These are phyloP conservation scores for Carex arenaria DNA, from an alignment of 202 grass and related monocot species.

Conservation along the genomic window DNA sequence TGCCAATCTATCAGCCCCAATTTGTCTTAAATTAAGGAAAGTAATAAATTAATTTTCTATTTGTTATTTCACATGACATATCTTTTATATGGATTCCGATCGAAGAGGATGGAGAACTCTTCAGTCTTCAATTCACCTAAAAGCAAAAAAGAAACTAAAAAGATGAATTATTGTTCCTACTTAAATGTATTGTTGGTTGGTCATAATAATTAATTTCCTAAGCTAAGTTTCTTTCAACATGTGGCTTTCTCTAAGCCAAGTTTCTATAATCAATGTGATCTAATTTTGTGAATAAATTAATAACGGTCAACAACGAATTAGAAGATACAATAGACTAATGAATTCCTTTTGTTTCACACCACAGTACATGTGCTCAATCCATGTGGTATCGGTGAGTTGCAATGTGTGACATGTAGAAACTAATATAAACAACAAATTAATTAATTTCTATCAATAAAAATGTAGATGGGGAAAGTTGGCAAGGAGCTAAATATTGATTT, in stretches of 20 bases:
- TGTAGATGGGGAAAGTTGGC: conserved; percentile 60
- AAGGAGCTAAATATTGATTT: conserved; percentile 53
- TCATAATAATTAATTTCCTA: not conserved
- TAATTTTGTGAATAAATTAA: not conserved
- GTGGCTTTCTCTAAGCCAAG: not conserved
- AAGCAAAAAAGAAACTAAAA: not conserved
- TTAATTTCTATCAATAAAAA: not conserved
- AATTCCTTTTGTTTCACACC: not conserved
- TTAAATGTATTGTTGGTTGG: not conserved
- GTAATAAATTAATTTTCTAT: not conserved
- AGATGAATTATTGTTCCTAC: not conserved
- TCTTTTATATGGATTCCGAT: no score
- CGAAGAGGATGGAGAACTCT: no score
- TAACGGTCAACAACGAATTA: not conserved
- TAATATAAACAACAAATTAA: not conserved
- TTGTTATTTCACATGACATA: not conserved
- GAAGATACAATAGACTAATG: not conserved
- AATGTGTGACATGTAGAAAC: not conserved
- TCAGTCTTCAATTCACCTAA: no score
- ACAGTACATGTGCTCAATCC: not conserved
- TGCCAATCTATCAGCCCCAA: not conserved
- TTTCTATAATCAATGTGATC: not conserved
- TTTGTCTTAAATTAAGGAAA: not conserved
- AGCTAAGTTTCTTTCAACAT: not conserved
- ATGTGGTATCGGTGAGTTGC: not conserved